Evolutionary conservation across 139 green algal species (phyloP), one percentile per base, ranked within the genome.

Genomic region (Micromonas commoda): DNA sequence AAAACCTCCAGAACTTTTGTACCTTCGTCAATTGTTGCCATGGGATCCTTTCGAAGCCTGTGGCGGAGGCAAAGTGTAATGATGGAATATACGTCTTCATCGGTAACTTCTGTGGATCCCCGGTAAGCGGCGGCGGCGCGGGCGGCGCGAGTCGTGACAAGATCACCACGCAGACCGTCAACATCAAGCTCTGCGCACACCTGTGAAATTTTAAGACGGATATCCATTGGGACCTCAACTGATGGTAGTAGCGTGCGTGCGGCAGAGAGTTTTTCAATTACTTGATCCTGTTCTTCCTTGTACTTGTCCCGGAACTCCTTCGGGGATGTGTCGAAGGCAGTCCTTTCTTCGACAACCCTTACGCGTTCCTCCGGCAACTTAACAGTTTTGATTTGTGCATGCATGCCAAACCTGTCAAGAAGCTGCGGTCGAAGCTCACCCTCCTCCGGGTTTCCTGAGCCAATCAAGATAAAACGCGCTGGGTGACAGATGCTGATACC

Each of bases 391-490:
- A 97, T 90, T 0, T 90, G 86, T 2, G 96, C 92, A 9, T 72
- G 86, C 78, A 95, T 86, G 60, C 93, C 93, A 77, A 97, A 97
- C 54, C 93, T 87, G 80, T 97, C 93, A 74, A 97, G 89, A 82
- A 97, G 91, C 88, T 97, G 93, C 45, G 92, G 93, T 21, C 93
- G 86, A 81, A 97, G 73, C 89, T 97, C 92, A 6, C 93, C 93
- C 82, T 97, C 93, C 83, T 83, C 53, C 2, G 90, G 90, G 79
- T 94, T 93, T 54, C 90, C 90, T 13, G 82, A 90, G 54, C 91
- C 92, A 64, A 96, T 93, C 88, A 97, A 93, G 86, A 97, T 96
- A 84, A 97, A 97, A 61, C 88, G 89, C 35, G 93, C 92, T 1
- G 93, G 93, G 82, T 97, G 93, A 21, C 88, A 79, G 26, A 97